Conservation (phyloP, 805 yeast species). For the Candida fluviatilis region DNA sequence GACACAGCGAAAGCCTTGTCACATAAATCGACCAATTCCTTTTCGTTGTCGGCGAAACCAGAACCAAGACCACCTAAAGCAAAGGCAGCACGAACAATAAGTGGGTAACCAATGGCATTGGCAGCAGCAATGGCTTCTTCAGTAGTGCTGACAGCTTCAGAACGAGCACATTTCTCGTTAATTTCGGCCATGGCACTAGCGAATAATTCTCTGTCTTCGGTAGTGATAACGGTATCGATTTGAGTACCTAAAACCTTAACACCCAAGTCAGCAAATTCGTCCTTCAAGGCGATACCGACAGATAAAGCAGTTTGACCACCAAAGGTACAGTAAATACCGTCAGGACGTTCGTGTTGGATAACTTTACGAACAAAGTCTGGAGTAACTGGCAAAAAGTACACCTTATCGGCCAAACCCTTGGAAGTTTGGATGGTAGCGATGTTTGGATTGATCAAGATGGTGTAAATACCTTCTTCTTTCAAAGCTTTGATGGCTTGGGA, state of each 20-base stretch:
- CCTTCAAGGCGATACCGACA: constrained; percentile 94
- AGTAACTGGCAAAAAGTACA: constrained; percentile 95
- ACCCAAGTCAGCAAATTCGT: constrained; percentile 87
- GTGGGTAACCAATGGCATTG: constrained; percentile 85
- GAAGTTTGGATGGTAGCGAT: constrained; percentile 99
- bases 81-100: constrained; percentile 94
- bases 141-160: constrained; percentile 76
- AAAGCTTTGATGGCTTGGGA: constrained; percentile 98
- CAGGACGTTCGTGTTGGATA: constrained; percentile 92
- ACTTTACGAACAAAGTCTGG: constrained; percentile 96
- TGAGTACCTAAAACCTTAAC: constrained; percentile 96
- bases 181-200: constrained; percentile 94
- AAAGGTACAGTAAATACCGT: constrained; percentile 93
- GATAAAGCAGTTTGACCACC: constrained; percentile 98
- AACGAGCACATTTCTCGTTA: constrained; percentile 91
- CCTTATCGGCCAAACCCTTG: constrained; percentile 96
- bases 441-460: constrained; percentile 93
- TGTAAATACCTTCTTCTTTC: constrained; percentile 96
- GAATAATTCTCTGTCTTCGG: constrained; percentile 96
- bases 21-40: constrained; percentile 79
- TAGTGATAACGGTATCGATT: constrained; percentile 91
- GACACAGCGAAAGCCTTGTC: constrained; percentile 90
- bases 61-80: constrained; percentile 98
- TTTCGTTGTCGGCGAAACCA: constrained; percentile 89
- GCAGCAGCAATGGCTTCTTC: constrained; percentile 86